These are phyloP conservation scores for Truncatella angustata DNA, from an alignment of 2,329 filamentous ascomycete genomes.

Conservation along the genomic window DNA sequence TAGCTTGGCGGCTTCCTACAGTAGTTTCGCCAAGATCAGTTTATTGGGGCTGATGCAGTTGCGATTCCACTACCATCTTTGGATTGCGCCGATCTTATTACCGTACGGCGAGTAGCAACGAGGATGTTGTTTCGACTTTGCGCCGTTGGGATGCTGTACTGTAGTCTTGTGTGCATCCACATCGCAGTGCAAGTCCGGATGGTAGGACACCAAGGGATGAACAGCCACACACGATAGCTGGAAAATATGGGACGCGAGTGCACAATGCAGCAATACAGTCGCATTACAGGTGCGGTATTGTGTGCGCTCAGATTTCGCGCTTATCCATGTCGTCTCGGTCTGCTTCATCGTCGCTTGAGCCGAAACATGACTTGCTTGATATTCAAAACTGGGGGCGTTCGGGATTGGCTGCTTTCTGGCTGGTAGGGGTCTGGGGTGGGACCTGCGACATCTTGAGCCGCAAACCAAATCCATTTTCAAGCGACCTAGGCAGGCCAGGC, in stretches of 20 bases:
- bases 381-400: conserved; percentile 14
- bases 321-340: conserved; percentile 31
- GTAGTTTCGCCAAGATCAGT: no score
- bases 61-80: neutral
- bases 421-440: conserved; percentile 18
- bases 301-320: conserved; percentile 10
- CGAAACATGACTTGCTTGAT: conserved; percentile 38
- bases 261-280: no score
- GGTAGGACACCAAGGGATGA: neutral
- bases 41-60: no score
- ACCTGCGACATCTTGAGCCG: conserved; percentile 35
- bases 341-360: conserved; percentile 35
- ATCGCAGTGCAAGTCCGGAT: neutral
- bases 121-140: neutral
- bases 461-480: conserved; percentile 17
- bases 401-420: conserved; percentile 22
- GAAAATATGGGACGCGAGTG: neutral
- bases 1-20: neutral
- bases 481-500: neutral
- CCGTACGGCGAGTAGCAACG: neutral
- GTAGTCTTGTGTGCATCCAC: neutral
- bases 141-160: no score
- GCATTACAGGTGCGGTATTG: neutral
- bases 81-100: neutral
- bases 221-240: neutral